Base-by-base conservation (phyloP, 768 basidiomycete species). In the Termitomyces sp. region DNA sequence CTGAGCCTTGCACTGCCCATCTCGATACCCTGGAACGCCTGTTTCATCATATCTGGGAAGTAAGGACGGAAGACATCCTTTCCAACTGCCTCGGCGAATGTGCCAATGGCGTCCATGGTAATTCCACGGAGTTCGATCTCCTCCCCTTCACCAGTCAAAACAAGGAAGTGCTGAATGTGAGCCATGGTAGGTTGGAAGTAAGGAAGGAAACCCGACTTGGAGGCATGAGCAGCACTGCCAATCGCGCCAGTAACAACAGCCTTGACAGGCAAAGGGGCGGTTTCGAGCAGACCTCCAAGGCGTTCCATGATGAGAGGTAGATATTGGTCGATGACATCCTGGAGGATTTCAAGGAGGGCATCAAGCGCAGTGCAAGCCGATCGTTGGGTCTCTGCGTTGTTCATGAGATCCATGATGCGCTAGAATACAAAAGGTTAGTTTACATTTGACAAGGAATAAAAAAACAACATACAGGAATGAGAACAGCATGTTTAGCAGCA, bases 101-200 rank as follows among this genome's bases (percentile, higher is more conserved):
- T 98, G 54, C 97, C 97, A 60, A 98, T 88, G n/a, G 97, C 93
- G 74, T 98, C 97, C 86, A 97, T 97, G 12, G 96, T 89, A 68
- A 98, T 95, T 39, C 97, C 96, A 58, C 96, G 92, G 41, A 99
- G 84, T 66, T 98, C 95, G 46, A 81, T 85, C 75, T 97, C 93
- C 70, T 97, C 96, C 48, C 93, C 95, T 65, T 95, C 91, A 31
- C 84, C 88, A 22, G 82, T 85, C 31, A 98, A 85, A 36, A 84
- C 76, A 53, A 98, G 83, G 86, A 96, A 97, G 68, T 90, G 89
- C 62, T 91, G 84, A 64, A 99, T 84, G 59, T 87, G 88, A 64
- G 81, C 78, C 87, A 98, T 95, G 53, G 91, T 94, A 16, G 89
- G 87, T 68, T 89, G 82, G 80, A 99, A 98, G 80, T 97, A 99